phyloP scores from a whole-genome alignment of 2,329 filamentous ascomycete species.

The Echinosphaeria canescens region DNA sequence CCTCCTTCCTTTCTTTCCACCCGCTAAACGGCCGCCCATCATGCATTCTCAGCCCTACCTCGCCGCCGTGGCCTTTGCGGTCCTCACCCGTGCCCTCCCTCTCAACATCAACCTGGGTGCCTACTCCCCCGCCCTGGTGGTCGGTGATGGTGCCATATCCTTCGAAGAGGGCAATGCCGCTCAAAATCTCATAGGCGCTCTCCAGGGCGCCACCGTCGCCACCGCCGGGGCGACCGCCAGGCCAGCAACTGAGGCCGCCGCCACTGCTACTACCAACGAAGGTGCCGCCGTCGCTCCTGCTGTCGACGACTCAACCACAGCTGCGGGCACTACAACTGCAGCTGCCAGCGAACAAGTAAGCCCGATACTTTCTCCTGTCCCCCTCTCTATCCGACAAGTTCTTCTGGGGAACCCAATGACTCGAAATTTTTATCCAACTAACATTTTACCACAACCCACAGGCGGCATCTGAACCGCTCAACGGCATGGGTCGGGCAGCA shows the following conservation, averaged over 20 bases:
- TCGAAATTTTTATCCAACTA: too few species aligned
- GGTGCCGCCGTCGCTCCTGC: neutral
- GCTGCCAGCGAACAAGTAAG: too few species aligned
- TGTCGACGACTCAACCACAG: neutral
- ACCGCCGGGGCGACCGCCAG: slow-evolving; percentile 16
- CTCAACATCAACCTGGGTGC: slow-evolving; percentile 29
- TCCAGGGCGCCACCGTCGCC: slow-evolving; percentile 15
- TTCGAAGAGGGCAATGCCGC: slow-evolving; percentile 18
- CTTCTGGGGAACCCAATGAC: too few species aligned
- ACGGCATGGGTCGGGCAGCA: too few species aligned
- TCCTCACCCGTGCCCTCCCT: slow-evolving; percentile 12
- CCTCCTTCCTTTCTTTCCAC: too few species aligned
- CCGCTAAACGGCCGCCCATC: too few species aligned
- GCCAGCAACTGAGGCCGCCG: neutral
- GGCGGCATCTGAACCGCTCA: too few species aligned
- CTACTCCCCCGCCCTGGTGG: slow-evolving; percentile 26
- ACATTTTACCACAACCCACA: too few species aligned
- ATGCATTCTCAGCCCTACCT: neutral
- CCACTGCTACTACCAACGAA: neutral
- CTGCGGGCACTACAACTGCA: neutral
- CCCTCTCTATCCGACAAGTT: too few species aligned
- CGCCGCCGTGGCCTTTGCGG: neutral
- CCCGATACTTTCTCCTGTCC: too few species aligned
- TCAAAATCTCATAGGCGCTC: slow-evolving; percentile 18
- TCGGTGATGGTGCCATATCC: slow-evolving; percentile 29